Evolutionary conservation across 2,329 filamentous ascomycete species (phyloP).

Genomic region (Lithohypha guttulata): DNA sequence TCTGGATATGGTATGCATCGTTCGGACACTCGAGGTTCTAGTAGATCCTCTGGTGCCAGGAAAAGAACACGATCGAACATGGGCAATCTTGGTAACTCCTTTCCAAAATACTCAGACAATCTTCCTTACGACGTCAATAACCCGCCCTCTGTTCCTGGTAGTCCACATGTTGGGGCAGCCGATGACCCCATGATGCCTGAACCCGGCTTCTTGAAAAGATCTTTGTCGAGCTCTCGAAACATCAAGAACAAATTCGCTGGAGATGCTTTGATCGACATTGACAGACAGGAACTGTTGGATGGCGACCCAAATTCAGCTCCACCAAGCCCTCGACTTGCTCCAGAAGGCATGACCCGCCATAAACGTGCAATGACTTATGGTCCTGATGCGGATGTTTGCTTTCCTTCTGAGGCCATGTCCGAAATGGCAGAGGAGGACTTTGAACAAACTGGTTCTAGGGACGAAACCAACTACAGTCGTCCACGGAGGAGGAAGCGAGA

Average conservation of each 20-base stretch:
- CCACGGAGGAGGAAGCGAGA: conserved; percentile 51
- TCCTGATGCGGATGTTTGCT: conserved; percentile 81
- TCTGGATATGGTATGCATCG: conserved; percentile 16
- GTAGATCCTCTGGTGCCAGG: conserved; percentile 13
- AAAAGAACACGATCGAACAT: conserved; percentile 12
- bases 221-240: conserved; percentile 28
- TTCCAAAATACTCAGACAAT: conserved; percentile 14
- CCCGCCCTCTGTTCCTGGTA: conserved; percentile 51
- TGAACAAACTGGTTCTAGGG: conserved; percentile 39
- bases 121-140: conserved; percentile 53
- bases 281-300: conserved; percentile 22
- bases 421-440: conserved; percentile 71
- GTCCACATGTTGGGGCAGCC: conserved; percentile 43
- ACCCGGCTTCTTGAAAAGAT: conserved; percentile 29
- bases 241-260: conserved; percentile 22
- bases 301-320: conserved; percentile 27
- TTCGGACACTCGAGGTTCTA: conserved; percentile 17
- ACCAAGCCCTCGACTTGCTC: conserved; percentile 29
- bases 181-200: conserved; percentile 44
- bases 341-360: conserved; percentile 23
- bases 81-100: conserved; percentile 11
- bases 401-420: conserved; percentile 67
- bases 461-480: conserved; percentile 28
- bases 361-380: conserved; percentile 48
- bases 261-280: conserved; percentile 37